A percentile compares a stretch with the other conserved stretches of the same genome.
phyloP scores from a whole-genome alignment of 2,329 filamentous ascomycete genomes.

The Elsinoe ampelina region DNA sequence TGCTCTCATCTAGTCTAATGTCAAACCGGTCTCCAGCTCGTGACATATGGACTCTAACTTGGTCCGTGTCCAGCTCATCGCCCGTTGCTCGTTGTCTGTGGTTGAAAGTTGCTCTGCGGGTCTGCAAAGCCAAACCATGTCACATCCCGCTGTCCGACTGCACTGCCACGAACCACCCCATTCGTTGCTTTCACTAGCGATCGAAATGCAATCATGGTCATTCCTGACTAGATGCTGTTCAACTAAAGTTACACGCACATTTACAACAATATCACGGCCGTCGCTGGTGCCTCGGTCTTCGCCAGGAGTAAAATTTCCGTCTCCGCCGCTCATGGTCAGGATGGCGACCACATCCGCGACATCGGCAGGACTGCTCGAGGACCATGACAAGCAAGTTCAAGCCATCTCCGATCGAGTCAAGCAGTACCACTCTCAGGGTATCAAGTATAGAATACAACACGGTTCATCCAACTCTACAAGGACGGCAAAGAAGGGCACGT shows the following conservation, averaged over 20 bases:
- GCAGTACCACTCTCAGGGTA: slow-evolving; percentile 41
- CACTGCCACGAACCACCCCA: not conserved
- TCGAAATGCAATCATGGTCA: slow-evolving; percentile 3
- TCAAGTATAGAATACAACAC: slow-evolving; percentile 66
- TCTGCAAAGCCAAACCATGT: not conserved
- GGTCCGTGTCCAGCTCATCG: no score
- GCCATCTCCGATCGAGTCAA: slow-evolving; percentile 39
- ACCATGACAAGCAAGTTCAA: slow-evolving; percentile 36
- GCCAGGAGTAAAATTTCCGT: not conserved
- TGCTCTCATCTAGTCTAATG: not conserved
- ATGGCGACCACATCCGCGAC: not conserved
- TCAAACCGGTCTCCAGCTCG: no score
- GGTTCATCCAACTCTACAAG: slow-evolving; percentile 71
- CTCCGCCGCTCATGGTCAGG: not conserved
- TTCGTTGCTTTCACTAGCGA: not conserved
- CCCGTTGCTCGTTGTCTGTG: no score
- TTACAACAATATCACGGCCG: no score
- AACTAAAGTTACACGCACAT: no score
- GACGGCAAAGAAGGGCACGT: slow-evolving; percentile 27
- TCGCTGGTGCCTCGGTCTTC: not conserved
- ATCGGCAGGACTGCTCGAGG: slow-evolving; percentile 24
- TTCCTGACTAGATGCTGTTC: not conserved
- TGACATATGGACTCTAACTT: no score
- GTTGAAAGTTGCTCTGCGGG: not conserved
- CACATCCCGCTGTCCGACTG: not conserved